Evolutionary conservation across 345 rosid species (phyloP).

Genomic region (Chamaenerion angustifolium): DNA sequence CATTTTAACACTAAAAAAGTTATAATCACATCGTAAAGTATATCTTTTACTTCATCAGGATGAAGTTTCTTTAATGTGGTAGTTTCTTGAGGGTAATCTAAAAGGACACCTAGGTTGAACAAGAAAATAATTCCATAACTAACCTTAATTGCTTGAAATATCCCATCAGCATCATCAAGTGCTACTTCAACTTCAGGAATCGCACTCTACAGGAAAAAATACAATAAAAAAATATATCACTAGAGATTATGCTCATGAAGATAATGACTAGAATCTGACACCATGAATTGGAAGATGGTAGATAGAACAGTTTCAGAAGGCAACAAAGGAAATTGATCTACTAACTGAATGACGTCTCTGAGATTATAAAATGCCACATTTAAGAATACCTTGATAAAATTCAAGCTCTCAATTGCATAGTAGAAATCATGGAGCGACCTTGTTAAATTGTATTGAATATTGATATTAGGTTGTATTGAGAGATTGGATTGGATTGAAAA

Average conservation of each 20-base stretch:
- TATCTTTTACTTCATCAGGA: too few species aligned
- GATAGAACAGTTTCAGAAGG: too few species aligned
- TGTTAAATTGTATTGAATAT: too few species aligned
- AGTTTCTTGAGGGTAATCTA: background rate
- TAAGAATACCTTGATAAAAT: constrained; percentile 60
- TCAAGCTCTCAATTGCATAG: constrained; percentile 57
- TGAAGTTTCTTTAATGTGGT: background rate
- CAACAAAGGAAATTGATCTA: too few species aligned
- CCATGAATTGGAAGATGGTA: too few species aligned
- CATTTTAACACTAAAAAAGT: too few species aligned
- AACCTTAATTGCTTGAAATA: constrained; percentile 79
- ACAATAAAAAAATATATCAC: constrained; percentile 1
- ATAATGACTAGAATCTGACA: too few species aligned
- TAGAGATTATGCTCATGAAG: background rate
- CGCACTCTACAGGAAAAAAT: constrained; percentile 39
- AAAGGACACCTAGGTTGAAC: background rate
- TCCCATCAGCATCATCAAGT: constrained; percentile 60
- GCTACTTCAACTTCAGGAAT: constrained; percentile 38
- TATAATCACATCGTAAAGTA: too few species aligned
- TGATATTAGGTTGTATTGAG: too few species aligned
- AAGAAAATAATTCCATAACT: constrained; percentile 6
- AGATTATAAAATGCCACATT: background rate
- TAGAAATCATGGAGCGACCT: constrained; percentile 64
- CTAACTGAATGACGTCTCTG: too few species aligned
- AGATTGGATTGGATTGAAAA: too few species aligned